These are phyloP conservation scores for Asterionellopsis glacialis DNA, from an alignment of 108 stramenopile species.

Conservation along the genomic window DNA sequence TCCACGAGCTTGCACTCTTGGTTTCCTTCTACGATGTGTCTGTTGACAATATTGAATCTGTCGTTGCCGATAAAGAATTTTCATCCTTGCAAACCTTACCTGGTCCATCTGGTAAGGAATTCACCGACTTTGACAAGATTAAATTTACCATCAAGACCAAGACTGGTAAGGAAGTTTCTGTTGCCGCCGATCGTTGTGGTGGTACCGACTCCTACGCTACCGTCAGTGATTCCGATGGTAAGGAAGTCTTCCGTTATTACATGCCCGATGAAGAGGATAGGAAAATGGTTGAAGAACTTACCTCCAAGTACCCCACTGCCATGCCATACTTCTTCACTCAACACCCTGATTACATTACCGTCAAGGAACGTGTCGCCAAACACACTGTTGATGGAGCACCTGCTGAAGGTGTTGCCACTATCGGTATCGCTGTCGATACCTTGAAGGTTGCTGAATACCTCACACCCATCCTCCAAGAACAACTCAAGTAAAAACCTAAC, in stretches of 20 bases:
- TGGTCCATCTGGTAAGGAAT: conserved; percentile 74
- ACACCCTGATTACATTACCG: conserved; percentile 88
- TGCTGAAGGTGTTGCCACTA: conserved; percentile 83
- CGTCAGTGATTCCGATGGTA: conserved; percentile 60
- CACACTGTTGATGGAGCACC: conserved; percentile 58
- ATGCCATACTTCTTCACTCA: conserved; percentile 93
- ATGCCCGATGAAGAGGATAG: conserved; percentile 91
- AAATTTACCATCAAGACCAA: conserved; percentile 94
- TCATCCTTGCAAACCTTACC: conserved; percentile 71
- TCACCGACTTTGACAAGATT: conserved; percentile 89
- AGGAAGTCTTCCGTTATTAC: conserved; percentile 84
- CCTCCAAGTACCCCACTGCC: conserved; percentile 77
- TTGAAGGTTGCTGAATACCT: conserved; percentile 88
- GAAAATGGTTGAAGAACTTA: conserved; percentile 48
- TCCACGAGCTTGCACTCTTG: conserved; percentile 86
- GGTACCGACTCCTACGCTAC: conserved; percentile 78
- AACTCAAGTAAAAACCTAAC: conserved; percentile 56
- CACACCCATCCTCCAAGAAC: conserved; percentile 72
- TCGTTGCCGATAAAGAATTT: conserved; percentile 84
- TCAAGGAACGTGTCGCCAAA: conserved; percentile 86
- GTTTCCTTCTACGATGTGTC: conserved; percentile 87
- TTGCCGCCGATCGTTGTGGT: conserved; percentile 85
- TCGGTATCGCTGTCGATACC: conserved; percentile 83
- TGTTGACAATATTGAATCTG: conserved; percentile 80
- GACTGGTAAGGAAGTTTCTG: conserved; percentile 80